Evolutionary conservation across 2,329 filamentous ascomycete genomes (phyloP).

Genomic region (Epichloe typhina): DNA sequence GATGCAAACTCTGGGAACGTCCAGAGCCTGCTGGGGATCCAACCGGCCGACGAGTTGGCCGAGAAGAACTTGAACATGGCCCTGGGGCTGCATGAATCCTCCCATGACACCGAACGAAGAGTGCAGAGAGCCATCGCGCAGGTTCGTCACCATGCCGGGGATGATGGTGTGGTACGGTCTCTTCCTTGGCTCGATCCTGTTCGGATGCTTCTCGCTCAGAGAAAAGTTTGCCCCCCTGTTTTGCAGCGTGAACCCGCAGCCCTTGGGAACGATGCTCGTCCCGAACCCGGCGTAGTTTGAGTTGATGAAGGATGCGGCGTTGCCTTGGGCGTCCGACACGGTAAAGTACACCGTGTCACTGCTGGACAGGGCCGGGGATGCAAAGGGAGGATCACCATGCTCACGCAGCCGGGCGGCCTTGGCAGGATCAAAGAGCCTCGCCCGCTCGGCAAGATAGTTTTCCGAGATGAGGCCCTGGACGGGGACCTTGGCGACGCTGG

Average conservation of each 20-base stretch:
- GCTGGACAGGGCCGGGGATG: constrained; percentile 63
- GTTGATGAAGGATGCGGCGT: constrained; percentile 94
- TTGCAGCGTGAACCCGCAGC: constrained; percentile 86
- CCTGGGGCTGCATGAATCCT: constrained; percentile 96
- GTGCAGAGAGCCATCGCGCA: constrained; percentile 59
- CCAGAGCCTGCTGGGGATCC: constrained; percentile 76
- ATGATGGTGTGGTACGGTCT: constrained; percentile 97
- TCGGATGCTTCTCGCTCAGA: constrained; percentile 59
- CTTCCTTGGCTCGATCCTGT: constrained; percentile 67
- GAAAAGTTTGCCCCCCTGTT: constrained; percentile 81
- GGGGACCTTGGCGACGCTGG: constrained; percentile 56
- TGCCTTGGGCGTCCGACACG: constrained; percentile 67
- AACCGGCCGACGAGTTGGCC: constrained; percentile 76
- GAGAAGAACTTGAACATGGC: constrained; percentile 83
- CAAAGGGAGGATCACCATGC: constrained; percentile 46
- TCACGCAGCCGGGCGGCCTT: constrained; percentile 46
- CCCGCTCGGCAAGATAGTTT: constrained; percentile 62
- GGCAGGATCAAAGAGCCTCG: constrained; percentile 41
- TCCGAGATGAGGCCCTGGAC: constrained; percentile 54
- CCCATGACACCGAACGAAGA: constrained; percentile 94
- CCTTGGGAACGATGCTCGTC: constrained; percentile 68
- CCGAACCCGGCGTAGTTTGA: constrained; percentile 87
- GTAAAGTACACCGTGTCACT: constrained; percentile 94
- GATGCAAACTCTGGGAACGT: constrained; percentile 84
- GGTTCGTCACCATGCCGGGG: constrained; percentile 75